Evolutionary conservation across 768 basidiomycete species (phyloP).

Genomic region (Cystobasidiopsis lactophilus): DNA sequence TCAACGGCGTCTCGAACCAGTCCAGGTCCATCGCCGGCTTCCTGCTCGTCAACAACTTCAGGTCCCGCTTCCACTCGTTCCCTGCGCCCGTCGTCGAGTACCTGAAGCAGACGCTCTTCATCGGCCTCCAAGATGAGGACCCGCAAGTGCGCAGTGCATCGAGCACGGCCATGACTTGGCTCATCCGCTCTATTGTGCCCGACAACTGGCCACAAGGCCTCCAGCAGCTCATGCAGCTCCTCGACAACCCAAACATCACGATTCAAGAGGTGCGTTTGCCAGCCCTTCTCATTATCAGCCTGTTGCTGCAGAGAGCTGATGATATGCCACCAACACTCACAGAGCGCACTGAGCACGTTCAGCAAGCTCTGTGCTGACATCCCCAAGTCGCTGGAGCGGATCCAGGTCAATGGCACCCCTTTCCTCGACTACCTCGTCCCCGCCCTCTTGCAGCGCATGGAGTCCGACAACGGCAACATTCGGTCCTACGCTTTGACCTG

Average conservation of each 20-base stretch:
- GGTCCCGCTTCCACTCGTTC: conserved; percentile 22
- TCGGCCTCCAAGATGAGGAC: conserved; percentile 2
- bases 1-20: not conserved
- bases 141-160: not conserved
- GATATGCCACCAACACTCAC: conserved; percentile 9
- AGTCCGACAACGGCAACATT: conserved; percentile 69
- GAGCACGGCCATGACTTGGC: conserved; percentile 16
- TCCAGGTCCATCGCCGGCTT: conserved; percentile 16
- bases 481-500: conserved; percentile 83
- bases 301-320: not conserved
- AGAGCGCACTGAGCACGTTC: conserved; percentile 82
- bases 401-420: conserved; percentile 64
- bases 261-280: conserved; percentile 54
- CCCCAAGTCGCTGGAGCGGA: conserved; percentile 54
- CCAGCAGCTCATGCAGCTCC: conserved; percentile 52
- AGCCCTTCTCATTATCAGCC: too few species aligned
- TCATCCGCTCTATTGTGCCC: conserved; percentile 69
- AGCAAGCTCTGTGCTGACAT: conserved; percentile 94
- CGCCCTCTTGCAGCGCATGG: conserved; percentile 71
- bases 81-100: conserved; percentile 2
- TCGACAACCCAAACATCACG: conserved; percentile 51
- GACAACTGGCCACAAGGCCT: conserved; percentile 91
- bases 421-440: conserved; percentile 93
- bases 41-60: conserved; percentile 50
- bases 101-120: conserved; percentile 23